Evolutionary conservation across 2,329 filamentous ascomycete genomes (phyloP).

Genomic region (Aspergillus jensenii): DNA sequence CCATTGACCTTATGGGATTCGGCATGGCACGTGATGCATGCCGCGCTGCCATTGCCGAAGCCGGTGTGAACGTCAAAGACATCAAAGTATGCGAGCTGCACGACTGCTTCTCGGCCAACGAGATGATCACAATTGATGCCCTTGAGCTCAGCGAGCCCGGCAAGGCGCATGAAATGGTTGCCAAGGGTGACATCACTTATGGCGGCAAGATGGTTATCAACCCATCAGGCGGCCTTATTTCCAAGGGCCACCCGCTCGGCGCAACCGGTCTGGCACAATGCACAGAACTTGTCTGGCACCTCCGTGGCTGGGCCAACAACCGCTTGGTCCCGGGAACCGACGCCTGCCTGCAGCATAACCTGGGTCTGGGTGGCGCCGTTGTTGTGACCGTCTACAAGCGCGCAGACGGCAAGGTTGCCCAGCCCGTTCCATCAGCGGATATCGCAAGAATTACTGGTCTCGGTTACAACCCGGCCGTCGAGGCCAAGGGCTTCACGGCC

Average conservation of each 20-base stretch:
- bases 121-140: constrained; percentile 87
- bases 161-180: constrained; percentile 88
- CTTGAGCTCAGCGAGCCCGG: constrained; percentile 75
- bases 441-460: constrained; percentile 68
- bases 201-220: constrained; percentile 81
- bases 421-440: constrained; percentile 59
- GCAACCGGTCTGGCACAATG: constrained; percentile 95
- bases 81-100: constrained; percentile 88
- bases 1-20: constrained; percentile 88
- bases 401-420: constrained; percentile 69
- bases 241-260: constrained; percentile 91
- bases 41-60: constrained; percentile 68
- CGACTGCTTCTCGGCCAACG: constrained; percentile 95
- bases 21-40: constrained; percentile 77
- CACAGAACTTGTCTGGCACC: constrained; percentile 91
- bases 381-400: constrained; percentile 88
- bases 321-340: constrained; percentile 67
- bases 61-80: constrained; percentile 63
- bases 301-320: constrained; percentile 95
- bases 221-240: constrained; percentile 90
- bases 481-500: constrained; percentile 83
- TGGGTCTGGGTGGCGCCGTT: constrained; percentile 85
- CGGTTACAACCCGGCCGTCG: constrained; percentile 89
- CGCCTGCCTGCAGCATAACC: constrained; percentile 84
- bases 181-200: constrained; percentile 86